Evolutionary conservation across 805 yeast genomes (phyloP).

Genomic region (Saturnispora diversa): DNA sequence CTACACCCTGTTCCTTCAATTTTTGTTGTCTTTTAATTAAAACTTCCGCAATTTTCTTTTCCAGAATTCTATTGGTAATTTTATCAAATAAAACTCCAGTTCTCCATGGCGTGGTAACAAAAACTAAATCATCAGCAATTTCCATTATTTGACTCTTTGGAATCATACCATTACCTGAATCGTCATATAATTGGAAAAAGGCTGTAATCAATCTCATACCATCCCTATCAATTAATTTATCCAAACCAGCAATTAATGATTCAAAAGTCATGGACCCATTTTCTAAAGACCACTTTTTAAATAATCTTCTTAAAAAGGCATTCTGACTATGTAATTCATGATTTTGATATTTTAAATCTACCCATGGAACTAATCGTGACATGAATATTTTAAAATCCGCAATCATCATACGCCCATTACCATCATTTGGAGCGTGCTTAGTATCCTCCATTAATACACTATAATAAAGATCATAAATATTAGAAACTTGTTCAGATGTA

Average conservation of each 20-base stretch:
- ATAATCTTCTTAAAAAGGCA: slow-evolving; percentile 55
- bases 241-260: slow-evolving; percentile 67
- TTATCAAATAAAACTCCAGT: slow-evolving; percentile 60
- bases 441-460: slow-evolving; percentile 58
- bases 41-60: slow-evolving; percentile 58
- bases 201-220: slow-evolving; percentile 71
- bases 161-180: slow-evolving; percentile 48
- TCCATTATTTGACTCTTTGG: slow-evolving; percentile 73
- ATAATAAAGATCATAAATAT: slow-evolving; percentile 79
- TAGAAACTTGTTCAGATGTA: slow-evolving; percentile 48
- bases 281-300: slow-evolving; percentile 60
- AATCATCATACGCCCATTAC: slow-evolving; percentile 59
- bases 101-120: slow-evolving; percentile 79
- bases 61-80: slow-evolving; percentile 55
- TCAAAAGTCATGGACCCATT: slow-evolving; percentile 54
- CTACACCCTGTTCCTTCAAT: slow-evolving; percentile 27
- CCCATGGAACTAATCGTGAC: slow-evolving; percentile 78
- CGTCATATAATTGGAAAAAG: slow-evolving; percentile 71
- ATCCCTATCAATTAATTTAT: slow-evolving; percentile 60
- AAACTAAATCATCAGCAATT: slow-evolving; percentile 80
- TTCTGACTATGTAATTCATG: slow-evolving; percentile 23
- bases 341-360: slow-evolving; percentile 30
- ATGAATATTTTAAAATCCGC: slow-evolving; percentile 65
- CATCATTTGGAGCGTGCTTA: slow-evolving; percentile 56
- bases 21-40: slow-evolving; percentile 37